Conservation (phyloP, 352 stramenopile genomes). For the Phytopythium sindhum region DNA sequence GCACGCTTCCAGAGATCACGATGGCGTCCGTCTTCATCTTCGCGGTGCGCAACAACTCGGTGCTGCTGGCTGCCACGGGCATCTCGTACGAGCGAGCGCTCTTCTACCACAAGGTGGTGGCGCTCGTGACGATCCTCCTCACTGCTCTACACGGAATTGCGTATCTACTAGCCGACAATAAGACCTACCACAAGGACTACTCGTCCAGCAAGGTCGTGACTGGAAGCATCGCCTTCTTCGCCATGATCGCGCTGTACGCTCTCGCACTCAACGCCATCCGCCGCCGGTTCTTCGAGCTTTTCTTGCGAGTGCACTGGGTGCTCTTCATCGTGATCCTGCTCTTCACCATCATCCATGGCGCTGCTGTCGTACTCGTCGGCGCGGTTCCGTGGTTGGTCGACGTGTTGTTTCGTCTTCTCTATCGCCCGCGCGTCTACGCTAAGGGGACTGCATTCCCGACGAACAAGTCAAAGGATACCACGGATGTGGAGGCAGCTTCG, state of each 20-base stretch:
- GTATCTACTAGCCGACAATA: slow-evolving; percentile 28
- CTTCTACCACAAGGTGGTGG: slow-evolving; percentile 47
- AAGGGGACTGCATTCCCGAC: slow-evolving; percentile 17
- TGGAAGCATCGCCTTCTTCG: slow-evolving; percentile 24
- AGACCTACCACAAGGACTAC: too few relatives aligned
- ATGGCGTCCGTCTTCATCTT: slow-evolving; percentile 37
- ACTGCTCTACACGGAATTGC: slow-evolving; percentile 33
- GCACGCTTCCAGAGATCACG: slow-evolving; percentile 20
- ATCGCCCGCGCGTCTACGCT: slow-evolving; percentile 23
- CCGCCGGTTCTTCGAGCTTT: slow-evolving; percentile 52
- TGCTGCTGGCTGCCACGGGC: slow-evolving; percentile 33
- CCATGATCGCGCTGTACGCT: slow-evolving; percentile 28
- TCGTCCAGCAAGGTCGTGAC: slow-evolving; percentile 12
- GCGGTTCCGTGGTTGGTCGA: slow-evolving; percentile 36
- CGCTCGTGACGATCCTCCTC: slow-evolving; percentile 30
- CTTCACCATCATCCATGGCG: slow-evolving; percentile 40
- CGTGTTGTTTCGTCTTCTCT: slow-evolving; percentile 36
- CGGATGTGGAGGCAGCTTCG: background rate
- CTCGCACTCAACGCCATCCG: slow-evolving; percentile 37
- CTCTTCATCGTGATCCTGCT: slow-evolving; percentile 42
- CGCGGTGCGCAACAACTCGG: slow-evolving; percentile 46
- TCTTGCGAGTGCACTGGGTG: slow-evolving; percentile 44
- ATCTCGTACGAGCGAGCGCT: slow-evolving; percentile 50
- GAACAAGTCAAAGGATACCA: too few relatives aligned
- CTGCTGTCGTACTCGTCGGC: slow-evolving; percentile 27